Evolutionary conservation across 2,329 filamentous ascomycete species (phyloP).

Genomic region (Amauroascus niger): DNA sequence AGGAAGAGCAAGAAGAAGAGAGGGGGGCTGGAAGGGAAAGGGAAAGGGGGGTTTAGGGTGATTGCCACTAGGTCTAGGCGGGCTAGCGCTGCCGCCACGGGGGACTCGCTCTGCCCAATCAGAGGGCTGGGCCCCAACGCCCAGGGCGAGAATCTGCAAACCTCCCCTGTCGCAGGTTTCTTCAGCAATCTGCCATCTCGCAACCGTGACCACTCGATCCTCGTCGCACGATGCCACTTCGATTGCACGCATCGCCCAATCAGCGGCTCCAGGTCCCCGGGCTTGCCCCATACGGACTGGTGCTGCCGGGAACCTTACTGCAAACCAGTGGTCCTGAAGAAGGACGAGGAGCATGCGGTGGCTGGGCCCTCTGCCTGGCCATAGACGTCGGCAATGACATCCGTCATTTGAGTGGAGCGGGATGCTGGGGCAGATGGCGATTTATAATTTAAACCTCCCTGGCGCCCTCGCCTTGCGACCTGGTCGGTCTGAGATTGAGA

Average conservation of each 20-base stretch:
- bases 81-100: not conserved
- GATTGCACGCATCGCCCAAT: not conserved
- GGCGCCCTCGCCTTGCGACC: not conserved
- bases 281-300: not conserved
- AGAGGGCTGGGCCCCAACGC: not conserved
- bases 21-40: not conserved
- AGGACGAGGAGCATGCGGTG: not conserved
- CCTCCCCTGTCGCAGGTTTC: constrained; percentile 7
- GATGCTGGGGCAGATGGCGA: not conserved
- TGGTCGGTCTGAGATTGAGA: constrained; percentile 1
- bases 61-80: not conserved
- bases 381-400: constrained; percentile 3
- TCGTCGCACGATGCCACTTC: constrained; percentile 1
- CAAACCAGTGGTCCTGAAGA: not conserved
- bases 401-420: not conserved
- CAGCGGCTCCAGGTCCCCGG: not conserved
- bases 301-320: not conserved
- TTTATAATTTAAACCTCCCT: constrained; percentile 1
- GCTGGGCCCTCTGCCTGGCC: not conserved
- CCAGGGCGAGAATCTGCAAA: constrained; percentile 1
- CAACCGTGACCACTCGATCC: not conserved
- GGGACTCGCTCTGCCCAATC: not conserved
- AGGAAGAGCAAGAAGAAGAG: not conserved
- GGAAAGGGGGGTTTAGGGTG: not conserved
- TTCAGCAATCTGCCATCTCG: not conserved